These are phyloP conservation scores for Neurospora sp. DNA, from an alignment of 495 filamentous ascomycete species.

Conservation along the genomic window DNA sequence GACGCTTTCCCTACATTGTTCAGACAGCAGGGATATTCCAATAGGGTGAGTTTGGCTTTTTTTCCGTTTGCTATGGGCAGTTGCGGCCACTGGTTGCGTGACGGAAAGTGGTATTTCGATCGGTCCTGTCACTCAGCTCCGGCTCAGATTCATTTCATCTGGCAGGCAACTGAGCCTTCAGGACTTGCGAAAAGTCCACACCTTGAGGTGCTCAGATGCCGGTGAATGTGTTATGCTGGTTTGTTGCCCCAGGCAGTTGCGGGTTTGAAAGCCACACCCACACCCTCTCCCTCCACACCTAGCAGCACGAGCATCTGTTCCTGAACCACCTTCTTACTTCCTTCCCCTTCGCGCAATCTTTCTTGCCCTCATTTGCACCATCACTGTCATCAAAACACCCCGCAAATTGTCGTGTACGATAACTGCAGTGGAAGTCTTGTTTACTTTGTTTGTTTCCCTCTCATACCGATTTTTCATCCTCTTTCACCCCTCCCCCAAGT, in stretches of 20 bases:
- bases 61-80: constrained; percentile 3
- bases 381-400: not conserved
- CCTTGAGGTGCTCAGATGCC: not conserved
- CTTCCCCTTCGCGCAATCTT: not conserved
- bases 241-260: not conserved
- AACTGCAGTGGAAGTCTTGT: not conserved
- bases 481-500: not conserved
- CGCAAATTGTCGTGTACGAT: not conserved
- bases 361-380: not conserved
- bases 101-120: not conserved
- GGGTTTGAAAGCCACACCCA: not conserved
- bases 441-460: constrained; percentile 1
- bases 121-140: not conserved
- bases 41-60: constrained; percentile 49
- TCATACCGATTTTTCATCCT: not conserved
- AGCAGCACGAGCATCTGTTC: not conserved
- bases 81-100: not conserved
- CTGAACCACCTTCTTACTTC: not conserved
- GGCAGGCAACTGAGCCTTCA: not conserved
- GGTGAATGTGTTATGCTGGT: not conserved
- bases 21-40: constrained; percentile 57
- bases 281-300: not conserved
- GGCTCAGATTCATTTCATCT: not conserved
- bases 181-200: not conserved
- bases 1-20: constrained; percentile 78